These are phyloP conservation scores for Rhypophila decipiens DNA, from an alignment of 495 filamentous ascomycete genomes.

Conservation along the genomic window DNA sequence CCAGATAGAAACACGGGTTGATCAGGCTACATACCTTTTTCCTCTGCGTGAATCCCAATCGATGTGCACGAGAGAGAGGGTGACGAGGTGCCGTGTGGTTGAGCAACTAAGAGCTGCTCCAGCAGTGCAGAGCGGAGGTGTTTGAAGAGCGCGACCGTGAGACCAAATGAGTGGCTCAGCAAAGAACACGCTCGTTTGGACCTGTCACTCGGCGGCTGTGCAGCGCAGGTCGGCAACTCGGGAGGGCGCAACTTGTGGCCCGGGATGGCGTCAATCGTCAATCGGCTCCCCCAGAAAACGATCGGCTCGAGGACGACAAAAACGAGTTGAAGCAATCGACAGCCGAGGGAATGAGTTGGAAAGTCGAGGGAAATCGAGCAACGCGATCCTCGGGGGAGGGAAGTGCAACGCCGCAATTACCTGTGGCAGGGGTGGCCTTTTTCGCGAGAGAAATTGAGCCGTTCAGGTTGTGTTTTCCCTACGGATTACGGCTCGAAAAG, in stretches of 20 bases:
- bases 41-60: background rate
- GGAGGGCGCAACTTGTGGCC: too few species aligned
- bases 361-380: background rate
- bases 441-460: background rate
- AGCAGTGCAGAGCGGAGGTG: conserved; percentile 13
- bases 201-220: conserved; percentile 10
- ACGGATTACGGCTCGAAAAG: background rate
- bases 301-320: too few species aligned
- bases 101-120: conserved; percentile 7
- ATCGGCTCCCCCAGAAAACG: too few species aligned
- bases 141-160: conserved; percentile 17
- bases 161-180: conserved; percentile 21
- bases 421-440: background rate
- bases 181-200: conserved; percentile 1
- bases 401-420: background rate
- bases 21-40: conserved; percentile 8
- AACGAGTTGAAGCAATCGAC: too few species aligned
- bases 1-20: conserved; percentile 1
- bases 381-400: background rate
- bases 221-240: background rate
- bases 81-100: conserved; percentile 7
- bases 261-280: too few species aligned
- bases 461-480: background rate
- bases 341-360: too few species aligned
- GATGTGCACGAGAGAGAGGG: conserved; percentile 5